phyloP scores from a whole-genome alignment of 2,329 filamentous ascomycete genomes.

The Aspergillus fischeri region DNA sequence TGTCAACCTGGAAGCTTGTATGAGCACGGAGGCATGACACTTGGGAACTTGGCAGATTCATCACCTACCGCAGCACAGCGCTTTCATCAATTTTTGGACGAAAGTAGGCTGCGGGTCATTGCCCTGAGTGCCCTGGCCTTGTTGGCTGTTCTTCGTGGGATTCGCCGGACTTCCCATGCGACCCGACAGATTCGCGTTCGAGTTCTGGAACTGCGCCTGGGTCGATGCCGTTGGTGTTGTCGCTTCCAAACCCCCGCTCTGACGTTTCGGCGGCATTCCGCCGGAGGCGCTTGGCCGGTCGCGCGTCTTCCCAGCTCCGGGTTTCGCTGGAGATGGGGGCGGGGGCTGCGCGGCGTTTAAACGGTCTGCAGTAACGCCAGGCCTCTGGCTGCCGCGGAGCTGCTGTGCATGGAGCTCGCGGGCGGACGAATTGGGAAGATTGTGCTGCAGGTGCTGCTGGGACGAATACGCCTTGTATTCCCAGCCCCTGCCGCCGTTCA shows the following conservation, averaged over 20 bases:
- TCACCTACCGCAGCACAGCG: slow-evolving; percentile 75
- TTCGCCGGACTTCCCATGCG: slow-evolving; percentile 57
- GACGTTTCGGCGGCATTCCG: slow-evolving; percentile 69
- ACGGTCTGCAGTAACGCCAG: slow-evolving; percentile 73
- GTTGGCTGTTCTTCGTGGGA: slow-evolving; percentile 56
- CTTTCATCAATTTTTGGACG: slow-evolving; percentile 89
- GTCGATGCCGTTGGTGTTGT: slow-evolving; percentile 85
- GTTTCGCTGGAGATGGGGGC: slow-evolving; percentile 79
- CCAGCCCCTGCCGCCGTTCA: slow-evolving; percentile 90
- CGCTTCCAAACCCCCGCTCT: slow-evolving; percentile 63
- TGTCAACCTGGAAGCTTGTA: slow-evolving; percentile 32
- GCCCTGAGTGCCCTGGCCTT: slow-evolving; percentile 53
- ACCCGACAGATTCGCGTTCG: slow-evolving; percentile 73
- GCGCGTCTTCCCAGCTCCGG: slow-evolving; percentile 66
- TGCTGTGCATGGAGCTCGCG: slow-evolving; percentile 72
- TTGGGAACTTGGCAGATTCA: slow-evolving; percentile 13
- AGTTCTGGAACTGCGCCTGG: slow-evolving; percentile 95
- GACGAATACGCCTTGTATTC: slow-evolving; percentile 70
- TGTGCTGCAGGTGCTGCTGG: slow-evolving; percentile 72
- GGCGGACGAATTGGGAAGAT: slow-evolving; percentile 75
- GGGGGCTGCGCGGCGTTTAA: slow-evolving; percentile 92
- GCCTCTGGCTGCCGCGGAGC: slow-evolving; percentile 57
- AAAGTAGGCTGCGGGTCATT: slow-evolving; percentile 72
- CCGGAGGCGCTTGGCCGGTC: slow-evolving; percentile 72
- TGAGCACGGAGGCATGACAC: slow-evolving; percentile 20